Evolutionary conservation across 2,329 filamentous ascomycete species (phyloP).

Genomic region (Delphinella strobiligena): DNA sequence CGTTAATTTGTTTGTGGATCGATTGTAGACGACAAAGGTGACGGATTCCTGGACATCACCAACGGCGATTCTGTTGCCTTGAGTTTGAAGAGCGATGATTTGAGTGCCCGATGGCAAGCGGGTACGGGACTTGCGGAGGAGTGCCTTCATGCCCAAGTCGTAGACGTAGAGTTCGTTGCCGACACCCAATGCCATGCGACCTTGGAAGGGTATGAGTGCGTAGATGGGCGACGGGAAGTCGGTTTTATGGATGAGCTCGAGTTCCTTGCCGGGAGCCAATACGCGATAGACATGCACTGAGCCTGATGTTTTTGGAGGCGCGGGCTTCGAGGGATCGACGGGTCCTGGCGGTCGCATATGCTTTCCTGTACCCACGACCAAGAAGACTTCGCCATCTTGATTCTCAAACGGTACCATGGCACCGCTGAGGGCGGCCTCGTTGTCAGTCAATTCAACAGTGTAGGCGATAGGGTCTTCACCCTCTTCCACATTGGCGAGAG

Average conservation of each 20-base stretch:
- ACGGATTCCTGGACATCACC: constrained; percentile 89
- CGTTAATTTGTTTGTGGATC: constrained; percentile 79
- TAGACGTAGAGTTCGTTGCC: constrained; percentile 76
- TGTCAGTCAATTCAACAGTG: constrained; percentile 72
- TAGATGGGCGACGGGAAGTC: constrained; percentile 80
- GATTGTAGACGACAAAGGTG: constrained; percentile 88
- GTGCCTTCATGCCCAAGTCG: constrained; percentile 82
- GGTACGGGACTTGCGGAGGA: constrained; percentile 66
- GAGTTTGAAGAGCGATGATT: constrained; percentile 78
- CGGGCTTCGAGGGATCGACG: constrained; percentile 6
- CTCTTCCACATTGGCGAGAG: constrained; percentile 36
- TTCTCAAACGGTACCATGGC: constrained; percentile 76
- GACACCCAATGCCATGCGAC: constrained; percentile 73
- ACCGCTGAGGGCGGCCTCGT: constrained; percentile 82
- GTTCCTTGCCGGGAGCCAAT: constrained; percentile 69
- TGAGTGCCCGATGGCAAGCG: constrained; percentile 35
- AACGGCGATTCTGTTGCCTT: constrained; percentile 82
- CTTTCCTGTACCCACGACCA: constrained; percentile 90
- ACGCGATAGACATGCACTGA: constrained; percentile 91
- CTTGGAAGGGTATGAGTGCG: constrained; percentile 88
- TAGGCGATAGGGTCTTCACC: constrained; percentile 47
- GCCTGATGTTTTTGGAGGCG: constrained; percentile 32
- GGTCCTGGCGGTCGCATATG: constrained; percentile 45
- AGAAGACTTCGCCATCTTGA: constrained; percentile 76
- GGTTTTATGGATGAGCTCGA: constrained; percentile 95